These are phyloP conservation scores for Rhododendron henanense DNA, from an alignment of 148 eudicot species.

Conservation along the genomic window DNA sequence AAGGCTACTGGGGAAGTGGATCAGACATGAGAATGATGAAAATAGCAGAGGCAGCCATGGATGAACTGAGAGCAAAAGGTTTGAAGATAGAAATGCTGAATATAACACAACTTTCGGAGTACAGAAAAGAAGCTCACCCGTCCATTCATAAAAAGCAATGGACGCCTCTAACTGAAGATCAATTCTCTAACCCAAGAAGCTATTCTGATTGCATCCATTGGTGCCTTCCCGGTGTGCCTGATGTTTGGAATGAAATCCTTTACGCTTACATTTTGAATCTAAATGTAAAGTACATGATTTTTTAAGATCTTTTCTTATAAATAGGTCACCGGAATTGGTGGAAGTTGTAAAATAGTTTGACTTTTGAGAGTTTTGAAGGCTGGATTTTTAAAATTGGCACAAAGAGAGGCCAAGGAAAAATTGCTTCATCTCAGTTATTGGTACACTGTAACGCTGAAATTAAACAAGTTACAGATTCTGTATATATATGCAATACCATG, in stretches of 20 bases:
- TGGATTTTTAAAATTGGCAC: neutral
- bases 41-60: slow-evolving; percentile 36
- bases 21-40: slow-evolving; percentile 61
- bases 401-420: neutral
- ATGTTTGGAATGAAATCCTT: slow-evolving; percentile 46
- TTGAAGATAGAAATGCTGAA: slow-evolving; percentile 54
- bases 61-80: slow-evolving; percentile 44
- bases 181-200: slow-evolving; percentile 32
- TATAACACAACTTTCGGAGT: slow-evolving; percentile 83
- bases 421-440: neutral
- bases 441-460: neutral
- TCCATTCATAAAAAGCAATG: slow-evolving; percentile 46
- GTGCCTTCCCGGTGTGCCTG: slow-evolving; percentile 61
- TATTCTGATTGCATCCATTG: slow-evolving; percentile 63
- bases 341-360: neutral
- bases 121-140: slow-evolving; percentile 74
- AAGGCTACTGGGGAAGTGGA: slow-evolving; percentile 57
- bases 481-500: too few relatives aligned
- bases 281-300: neutral
- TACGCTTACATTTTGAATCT: slow-evolving; percentile 28
- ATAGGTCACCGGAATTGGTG: neutral
- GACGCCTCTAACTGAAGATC: slow-evolving; percentile 41
- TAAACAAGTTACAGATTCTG: neutral
- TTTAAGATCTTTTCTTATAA: too few relatives aligned
- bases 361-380: neutral